Conservation (phyloP, 208 protist species). For the Willaertia magna region DNA sequence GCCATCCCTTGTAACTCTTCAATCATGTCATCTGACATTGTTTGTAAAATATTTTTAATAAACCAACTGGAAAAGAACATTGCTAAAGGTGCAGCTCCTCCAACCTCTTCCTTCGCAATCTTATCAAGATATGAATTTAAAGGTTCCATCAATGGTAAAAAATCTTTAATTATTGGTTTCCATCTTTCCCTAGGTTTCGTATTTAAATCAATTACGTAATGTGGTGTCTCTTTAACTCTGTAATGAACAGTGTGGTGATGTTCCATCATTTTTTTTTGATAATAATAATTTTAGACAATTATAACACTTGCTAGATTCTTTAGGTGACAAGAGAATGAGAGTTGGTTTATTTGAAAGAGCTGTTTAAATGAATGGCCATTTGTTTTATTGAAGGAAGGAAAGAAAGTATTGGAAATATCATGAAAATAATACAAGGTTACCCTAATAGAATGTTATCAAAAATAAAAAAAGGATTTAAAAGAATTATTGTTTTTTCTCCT, state of each 20-base stretch:
- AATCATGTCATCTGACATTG: not conserved
- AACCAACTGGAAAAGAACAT: not conserved
- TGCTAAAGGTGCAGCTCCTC: not conserved
- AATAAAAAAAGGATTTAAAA: too few species aligned
- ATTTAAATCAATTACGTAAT: not conserved
- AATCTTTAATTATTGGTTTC: not conserved
- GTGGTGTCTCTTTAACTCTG: not conserved
- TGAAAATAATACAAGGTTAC: too few species aligned
- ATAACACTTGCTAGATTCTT: too few species aligned
- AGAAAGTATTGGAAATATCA: too few species aligned
- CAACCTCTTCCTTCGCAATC: not conserved
- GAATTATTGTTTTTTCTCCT: too few species aligned
- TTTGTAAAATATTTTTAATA: not conserved
- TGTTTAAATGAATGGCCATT: too few species aligned
- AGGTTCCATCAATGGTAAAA: not conserved
- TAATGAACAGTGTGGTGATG: not conserved
- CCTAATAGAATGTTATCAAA: too few species aligned
- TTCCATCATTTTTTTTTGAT: too few species aligned
- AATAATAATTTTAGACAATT: too few species aligned
- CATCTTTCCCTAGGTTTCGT: not conserved
- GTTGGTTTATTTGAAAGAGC: too few species aligned
- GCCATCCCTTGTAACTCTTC: not conserved
- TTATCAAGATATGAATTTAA: not conserved
- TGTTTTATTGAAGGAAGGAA: too few species aligned
- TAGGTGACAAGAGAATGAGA: too few species aligned